Evolutionary conservation across 116 monocot species (phyloP), one percentile per base, ranked within the genome.

Genomic region (Iris pallida): DNA sequence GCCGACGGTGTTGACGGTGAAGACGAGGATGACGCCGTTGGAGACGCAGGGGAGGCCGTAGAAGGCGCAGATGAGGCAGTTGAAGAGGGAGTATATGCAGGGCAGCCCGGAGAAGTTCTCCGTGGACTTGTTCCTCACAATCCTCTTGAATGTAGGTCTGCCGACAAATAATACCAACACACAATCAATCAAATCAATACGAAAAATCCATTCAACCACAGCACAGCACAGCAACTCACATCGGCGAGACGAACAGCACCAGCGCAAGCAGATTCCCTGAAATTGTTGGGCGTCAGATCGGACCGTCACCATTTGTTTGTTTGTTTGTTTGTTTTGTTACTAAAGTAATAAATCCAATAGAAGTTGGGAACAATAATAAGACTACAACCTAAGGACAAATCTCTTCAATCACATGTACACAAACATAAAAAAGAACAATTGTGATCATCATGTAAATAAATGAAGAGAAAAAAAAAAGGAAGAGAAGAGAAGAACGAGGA

Each of bases 31-130:
- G 19, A 97, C 77, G 5, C 86, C 92, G 30, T 73, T 51, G 47
- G 96, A 78, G 0, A 97, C 84, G 16, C 64, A 82, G 7, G 96
- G 96, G 13, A 92, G 78, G 18, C 92, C 92, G 57, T 97, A 97
- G 87, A 84, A 97, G 20, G 79, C 73, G 69, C 87, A 89, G 49
- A 97, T 92, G 45, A 92, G 79, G 80, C 89, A 87, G 70, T 92
- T 97, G 73, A 97, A 59, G 5, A 97, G 75, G 7, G 89, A 68
- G 47, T 92, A 97, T 5, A 97, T 59, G 63, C 92, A 97, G 0
- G 96, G 96, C 65, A 97, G 55, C 7, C 89, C 96, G 7, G 96
- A 97, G 83, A 97, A 92, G 60, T 87, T 83, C 79, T 97, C 90
- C 5, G 97, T 92, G 0, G 92, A 92, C 42, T 52, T 53, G 69